phyloP scores from a whole-genome alignment of 2,329 filamentous ascomycete genomes.

The Sclerotinia borealis region DNA sequence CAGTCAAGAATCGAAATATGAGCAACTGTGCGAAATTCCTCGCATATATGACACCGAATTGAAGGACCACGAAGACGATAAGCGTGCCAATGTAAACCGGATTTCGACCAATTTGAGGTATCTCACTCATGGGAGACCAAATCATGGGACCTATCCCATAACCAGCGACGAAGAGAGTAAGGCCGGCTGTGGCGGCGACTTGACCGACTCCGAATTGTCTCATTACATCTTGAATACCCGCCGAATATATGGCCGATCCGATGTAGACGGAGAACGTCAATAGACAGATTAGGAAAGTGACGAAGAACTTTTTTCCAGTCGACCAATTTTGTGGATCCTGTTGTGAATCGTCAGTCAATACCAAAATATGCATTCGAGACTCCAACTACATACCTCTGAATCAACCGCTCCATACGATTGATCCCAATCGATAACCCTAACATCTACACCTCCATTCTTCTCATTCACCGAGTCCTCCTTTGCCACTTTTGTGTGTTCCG shows the following conservation, averaged over 20 bases:
- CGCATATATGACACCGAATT: slow-evolving; percentile 42
- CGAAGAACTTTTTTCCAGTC: slow-evolving; percentile 37
- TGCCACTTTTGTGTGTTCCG: not conserved
- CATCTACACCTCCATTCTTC: slow-evolving; percentile 34
- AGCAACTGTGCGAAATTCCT: slow-evolving; percentile 47
- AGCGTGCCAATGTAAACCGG: slow-evolving; percentile 62
- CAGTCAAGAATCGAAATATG: slow-evolving; percentile 55
- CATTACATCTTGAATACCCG: slow-evolving; percentile 43
- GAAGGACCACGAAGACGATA: slow-evolving; percentile 55
- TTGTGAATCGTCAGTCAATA: slow-evolving; percentile 27
- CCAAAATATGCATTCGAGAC: not conserved
- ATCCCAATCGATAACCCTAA: slow-evolving; percentile 36
- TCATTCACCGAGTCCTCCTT: slow-evolving; percentile 33
- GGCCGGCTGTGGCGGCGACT: slow-evolving; percentile 48
- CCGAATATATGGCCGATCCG: slow-evolving; percentile 43
- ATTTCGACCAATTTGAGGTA: slow-evolving; percentile 60
- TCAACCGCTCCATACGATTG: slow-evolving; percentile 46
- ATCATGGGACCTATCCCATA: slow-evolving; percentile 58
- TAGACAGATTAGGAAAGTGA: slow-evolving; percentile 43
- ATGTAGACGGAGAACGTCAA: slow-evolving; percentile 55
- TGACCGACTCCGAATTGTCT: slow-evolving; percentile 46
- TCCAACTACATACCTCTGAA: slow-evolving; percentile 32
- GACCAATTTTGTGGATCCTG: slow-evolving; percentile 53
- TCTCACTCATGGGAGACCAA: slow-evolving; percentile 60
- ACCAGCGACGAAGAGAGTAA: slow-evolving; percentile 56